Evolutionary conservation across 495 filamentous ascomycete genomes (phyloP), one percentile per base, ranked within the genome.

Genomic region (Podospora pseudopauciseta): DNA sequence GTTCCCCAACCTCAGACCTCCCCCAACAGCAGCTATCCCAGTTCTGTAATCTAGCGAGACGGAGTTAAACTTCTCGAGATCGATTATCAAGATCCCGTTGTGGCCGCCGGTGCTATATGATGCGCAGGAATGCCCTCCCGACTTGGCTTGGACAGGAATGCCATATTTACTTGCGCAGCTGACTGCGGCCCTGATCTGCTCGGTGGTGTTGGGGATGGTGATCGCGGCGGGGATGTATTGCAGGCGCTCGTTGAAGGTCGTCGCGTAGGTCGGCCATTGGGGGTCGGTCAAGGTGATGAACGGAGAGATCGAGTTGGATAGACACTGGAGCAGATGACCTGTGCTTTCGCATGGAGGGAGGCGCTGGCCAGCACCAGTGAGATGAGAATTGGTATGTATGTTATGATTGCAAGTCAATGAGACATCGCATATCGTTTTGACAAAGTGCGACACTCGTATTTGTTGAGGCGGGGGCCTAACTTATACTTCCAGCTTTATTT

Each of bases 41-140:
- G 79, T 87, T 1, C 65, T 68, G 18, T 49, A 61, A 63, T 87
- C 79, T 2, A 68, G 56, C 1, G 23, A 7, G 57, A 76, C 55
- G 60, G 27, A 32, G 62, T 81, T 70, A 67, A 86, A 77, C 1
- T 77, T 73, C 65, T 83, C 75, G 63, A 88, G 77, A 64, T 85
- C 80, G 39, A 89, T 76, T 53, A 87, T 79, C 67, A 87, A 73
- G 39, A 77, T 75, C 13, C 85, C 85, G 74, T 85, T 71, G 30
- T 75, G 65, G 0, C 84, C 82, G 54, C 85, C 83, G 60, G 74
- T 74, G 23, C 80, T 79, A 71, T 85, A 85, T 4, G 86, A 88
- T 2, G 81, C 87, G 75, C 90, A 91, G n/a, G 85, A 89, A 70
- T 92, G 91, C 1, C 91, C 91, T 32, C 91, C 90, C 28, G 83